phyloP scores from a whole-genome alignment of 2,329 filamentous ascomycete genomes.

The Pyricularia pennisetigena region DNA sequence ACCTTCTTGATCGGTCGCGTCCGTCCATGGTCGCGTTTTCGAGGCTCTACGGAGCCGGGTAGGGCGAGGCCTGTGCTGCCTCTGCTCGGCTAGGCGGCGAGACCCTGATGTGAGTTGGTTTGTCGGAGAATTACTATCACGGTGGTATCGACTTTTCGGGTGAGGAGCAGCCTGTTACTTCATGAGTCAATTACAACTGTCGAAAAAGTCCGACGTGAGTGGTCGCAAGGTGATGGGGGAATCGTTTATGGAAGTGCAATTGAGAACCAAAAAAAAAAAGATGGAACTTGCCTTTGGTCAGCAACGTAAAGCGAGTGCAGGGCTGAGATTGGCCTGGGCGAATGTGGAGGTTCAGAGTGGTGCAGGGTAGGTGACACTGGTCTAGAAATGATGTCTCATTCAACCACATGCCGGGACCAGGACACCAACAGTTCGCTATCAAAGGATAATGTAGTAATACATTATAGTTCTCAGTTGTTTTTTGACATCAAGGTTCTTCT shows the following conservation, averaged over 20 bases:
- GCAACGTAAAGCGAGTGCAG: background rate
- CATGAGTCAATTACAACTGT: background rate
- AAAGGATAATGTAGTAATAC: background rate
- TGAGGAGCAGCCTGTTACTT: background rate
- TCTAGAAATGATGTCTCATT: background rate
- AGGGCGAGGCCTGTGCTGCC: background rate
- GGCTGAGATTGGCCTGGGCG: background rate
- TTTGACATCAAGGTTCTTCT: too few species aligned
- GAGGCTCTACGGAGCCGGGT: background rate
- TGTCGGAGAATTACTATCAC: background rate
- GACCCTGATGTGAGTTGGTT: background rate
- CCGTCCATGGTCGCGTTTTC: background rate
- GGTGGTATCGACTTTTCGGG: background rate
- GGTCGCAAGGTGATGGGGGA: background rate
- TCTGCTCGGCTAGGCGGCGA: background rate
- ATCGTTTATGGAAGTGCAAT: background rate
- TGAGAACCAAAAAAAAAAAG: background rate
- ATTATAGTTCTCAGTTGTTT: too few species aligned
- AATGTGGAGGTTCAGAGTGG: background rate
- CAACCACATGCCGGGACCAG: background rate
- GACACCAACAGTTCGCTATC: background rate
- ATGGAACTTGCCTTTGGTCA: background rate
- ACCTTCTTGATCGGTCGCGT: constrained; percentile 6
- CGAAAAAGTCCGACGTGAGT: too few species aligned
- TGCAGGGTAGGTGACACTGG: background rate